Percentiles rank a stretch among this genome's conserved stretches.
Conservation (phyloP, 805 yeast genomes). For the Wickerhamiella spandovensis region DNA sequence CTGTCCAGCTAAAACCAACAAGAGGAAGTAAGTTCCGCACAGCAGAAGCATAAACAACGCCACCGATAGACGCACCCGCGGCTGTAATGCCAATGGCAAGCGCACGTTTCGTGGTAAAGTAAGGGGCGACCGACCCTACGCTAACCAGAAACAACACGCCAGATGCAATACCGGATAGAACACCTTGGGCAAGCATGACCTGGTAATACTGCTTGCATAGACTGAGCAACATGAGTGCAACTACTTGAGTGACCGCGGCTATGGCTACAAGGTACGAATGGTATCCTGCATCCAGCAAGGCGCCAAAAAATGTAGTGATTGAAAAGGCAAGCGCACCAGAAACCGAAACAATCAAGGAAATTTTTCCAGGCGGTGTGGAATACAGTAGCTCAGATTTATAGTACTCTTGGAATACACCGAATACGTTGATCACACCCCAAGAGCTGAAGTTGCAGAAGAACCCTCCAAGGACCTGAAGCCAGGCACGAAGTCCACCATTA, state of each 20-base stretch:
- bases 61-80: constrained; percentile 40
- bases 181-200: constrained; percentile 39
- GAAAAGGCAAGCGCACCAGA: constrained; percentile 10
- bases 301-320: constrained; percentile 19
- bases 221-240: constrained; percentile 22
- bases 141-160: constrained; percentile 33
- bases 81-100: constrained; percentile 35
- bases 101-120: constrained; percentile 32
- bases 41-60: constrained; percentile 35
- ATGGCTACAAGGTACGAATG: constrained; percentile 15
- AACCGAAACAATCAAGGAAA: constrained; percentile 17
- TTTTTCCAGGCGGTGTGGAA: constrained; percentile 7
- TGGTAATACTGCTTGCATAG: constrained; percentile 33
- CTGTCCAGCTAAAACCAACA: constrained; percentile 43
- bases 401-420: constrained; percentile 19
- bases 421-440: constrained; percentile 19
- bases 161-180: constrained; percentile 34
- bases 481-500: constrained; percentile 17
- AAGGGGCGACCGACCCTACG: constrained; percentile 33
- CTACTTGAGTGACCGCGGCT: constrained; percentile 17
- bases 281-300: constrained; percentile 21
- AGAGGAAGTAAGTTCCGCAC: constrained; percentile 29
- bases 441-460: constrained; percentile 14
- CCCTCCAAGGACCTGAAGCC: constrained; percentile 19
- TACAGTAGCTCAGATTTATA: constrained; percentile 7